Conservation (phyloP, 1,139 yeast genomes). For the Saccharomyces hybrid region DNA sequence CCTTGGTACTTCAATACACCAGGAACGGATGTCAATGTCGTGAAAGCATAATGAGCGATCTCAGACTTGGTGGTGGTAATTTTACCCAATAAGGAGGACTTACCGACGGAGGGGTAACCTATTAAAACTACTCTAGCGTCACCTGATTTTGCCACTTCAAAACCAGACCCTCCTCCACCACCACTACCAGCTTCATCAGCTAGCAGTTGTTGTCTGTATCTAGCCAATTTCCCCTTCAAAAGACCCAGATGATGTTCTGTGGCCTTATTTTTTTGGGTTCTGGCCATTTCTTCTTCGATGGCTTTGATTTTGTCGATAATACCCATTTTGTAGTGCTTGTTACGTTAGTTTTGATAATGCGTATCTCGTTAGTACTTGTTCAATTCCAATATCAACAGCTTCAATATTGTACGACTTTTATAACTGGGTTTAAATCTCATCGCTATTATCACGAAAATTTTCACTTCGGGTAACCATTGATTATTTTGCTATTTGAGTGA, state of each 20-base stretch:
- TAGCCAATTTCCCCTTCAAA: slow-evolving; percentile 89
- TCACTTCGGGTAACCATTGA: background rate
- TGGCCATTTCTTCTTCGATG: slow-evolving; percentile 86
- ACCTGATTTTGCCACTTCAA: slow-evolving; percentile 92
- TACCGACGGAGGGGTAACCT: slow-evolving; percentile 97
- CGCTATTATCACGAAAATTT: background rate
- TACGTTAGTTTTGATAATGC: background rate
- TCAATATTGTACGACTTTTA: background rate
- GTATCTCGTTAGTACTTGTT: background rate
- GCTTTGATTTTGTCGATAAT: slow-evolving; percentile 68
- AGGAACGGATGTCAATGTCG: slow-evolving; percentile 93
- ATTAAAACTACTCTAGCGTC: slow-evolving; percentile 93
- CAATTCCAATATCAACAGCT: background rate
- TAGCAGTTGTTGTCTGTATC: slow-evolving; percentile 80
- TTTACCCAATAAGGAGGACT: slow-evolving; percentile 77
- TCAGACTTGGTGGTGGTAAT: slow-evolving; percentile 92
- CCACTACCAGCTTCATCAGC: slow-evolving; percentile 78
- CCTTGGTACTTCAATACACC: slow-evolving; percentile 93
- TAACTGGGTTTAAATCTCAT: background rate
- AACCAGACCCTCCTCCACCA: slow-evolving; percentile 77
- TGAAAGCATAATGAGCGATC: slow-evolving; percentile 90
- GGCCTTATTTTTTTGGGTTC: slow-evolving; percentile 96
- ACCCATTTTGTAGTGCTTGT: slow-evolving; percentile 23
- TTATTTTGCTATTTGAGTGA: background rate
- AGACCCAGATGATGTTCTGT: slow-evolving; percentile 95